Conservation (phyloP, 768 basidiomycete genomes). For the Calocera cornea region DNA sequence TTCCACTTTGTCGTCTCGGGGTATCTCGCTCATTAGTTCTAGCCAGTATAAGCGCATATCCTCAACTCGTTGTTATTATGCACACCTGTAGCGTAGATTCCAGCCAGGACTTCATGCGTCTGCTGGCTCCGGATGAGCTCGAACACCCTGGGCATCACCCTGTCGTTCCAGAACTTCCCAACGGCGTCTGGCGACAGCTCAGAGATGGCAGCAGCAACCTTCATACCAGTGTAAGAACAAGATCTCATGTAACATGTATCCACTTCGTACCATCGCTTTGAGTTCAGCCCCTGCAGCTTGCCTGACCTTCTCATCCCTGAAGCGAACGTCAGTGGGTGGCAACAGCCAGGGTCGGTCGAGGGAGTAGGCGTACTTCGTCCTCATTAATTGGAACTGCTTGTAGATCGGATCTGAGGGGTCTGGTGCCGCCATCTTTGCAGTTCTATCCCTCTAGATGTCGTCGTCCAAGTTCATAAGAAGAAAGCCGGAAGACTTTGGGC, state of each 20-base stretch:
- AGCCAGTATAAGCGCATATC: conserved; percentile 31
- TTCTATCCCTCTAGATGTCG: neutral
- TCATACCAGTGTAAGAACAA: neutral
- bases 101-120: conserved; percentile 68
- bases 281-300: conserved; percentile 1
- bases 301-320: neutral
- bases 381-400: conserved; percentile 2
- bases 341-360: neutral
- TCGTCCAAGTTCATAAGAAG: neutral
- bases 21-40: conserved; percentile 4
- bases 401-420: conserved; percentile 5
- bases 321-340: neutral
- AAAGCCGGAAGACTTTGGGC: neutral
- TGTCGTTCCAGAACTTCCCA: conserved; percentile 73
- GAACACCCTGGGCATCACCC: conserved; percentile 64
- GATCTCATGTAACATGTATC: too few relatives aligned
- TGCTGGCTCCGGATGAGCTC: conserved; percentile 73
- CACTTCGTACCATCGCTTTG: neutral
- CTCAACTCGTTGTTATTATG: conserved; percentile 47
- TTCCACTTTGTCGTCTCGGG: conserved; percentile 1
- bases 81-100: conserved; percentile 75
- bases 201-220: conserved; percentile 61
- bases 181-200: conserved; percentile 74
- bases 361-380: neutral
- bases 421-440: conserved; percentile 1